These are phyloP conservation scores for Potentilla sterilis DNA, from an alignment of 306 rosid genomes.

Conservation along the genomic window DNA sequence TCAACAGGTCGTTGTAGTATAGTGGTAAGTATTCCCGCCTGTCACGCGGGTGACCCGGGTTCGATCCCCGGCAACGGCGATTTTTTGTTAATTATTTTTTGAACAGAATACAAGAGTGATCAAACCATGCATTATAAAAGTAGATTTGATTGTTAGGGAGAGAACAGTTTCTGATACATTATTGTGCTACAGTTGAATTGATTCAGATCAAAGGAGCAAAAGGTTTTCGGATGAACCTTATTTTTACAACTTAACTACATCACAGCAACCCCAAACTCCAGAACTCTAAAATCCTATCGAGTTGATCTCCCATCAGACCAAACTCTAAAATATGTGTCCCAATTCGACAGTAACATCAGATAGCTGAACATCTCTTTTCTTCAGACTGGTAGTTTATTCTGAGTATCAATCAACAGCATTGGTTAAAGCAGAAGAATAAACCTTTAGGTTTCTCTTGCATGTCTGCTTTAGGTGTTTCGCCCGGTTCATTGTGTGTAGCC, in stretches of 20 bases:
- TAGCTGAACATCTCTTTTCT: constrained; percentile 30
- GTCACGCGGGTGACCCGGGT: constrained; percentile 50
- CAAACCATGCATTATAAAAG: background rate
- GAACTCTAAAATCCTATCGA: constrained; percentile 18
- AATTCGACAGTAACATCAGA: constrained; percentile 7
- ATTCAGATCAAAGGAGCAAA: constrained; percentile 28
- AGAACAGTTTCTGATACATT: background rate
- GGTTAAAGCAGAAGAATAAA: constrained; percentile 68
- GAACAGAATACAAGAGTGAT: background rate
- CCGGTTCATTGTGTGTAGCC: constrained; percentile 49
- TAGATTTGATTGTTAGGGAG: background rate
- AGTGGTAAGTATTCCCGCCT: constrained; percentile 30
- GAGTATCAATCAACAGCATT: constrained; percentile 50
- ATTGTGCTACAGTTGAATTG: constrained; percentile 8
- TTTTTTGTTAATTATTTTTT: background rate
- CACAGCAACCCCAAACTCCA: constrained; percentile 79
- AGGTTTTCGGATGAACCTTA: constrained; percentile 70
- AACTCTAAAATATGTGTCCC: constrained; percentile 7
- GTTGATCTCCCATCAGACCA: constrained; percentile 23
- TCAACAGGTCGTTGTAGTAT: constrained; percentile 35
- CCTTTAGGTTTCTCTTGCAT: constrained; percentile 58
- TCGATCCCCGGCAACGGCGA: constrained; percentile 47
- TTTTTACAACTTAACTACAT: constrained; percentile 63
- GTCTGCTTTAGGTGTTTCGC: constrained; percentile 35
- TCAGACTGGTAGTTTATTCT: constrained; percentile 10